A percentile compares a stretch with the other conserved stretches of the same genome.
Evolutionary conservation across 78 protist genomes (phyloP).

Genomic region (Cyanophora paradoxa): DNA sequence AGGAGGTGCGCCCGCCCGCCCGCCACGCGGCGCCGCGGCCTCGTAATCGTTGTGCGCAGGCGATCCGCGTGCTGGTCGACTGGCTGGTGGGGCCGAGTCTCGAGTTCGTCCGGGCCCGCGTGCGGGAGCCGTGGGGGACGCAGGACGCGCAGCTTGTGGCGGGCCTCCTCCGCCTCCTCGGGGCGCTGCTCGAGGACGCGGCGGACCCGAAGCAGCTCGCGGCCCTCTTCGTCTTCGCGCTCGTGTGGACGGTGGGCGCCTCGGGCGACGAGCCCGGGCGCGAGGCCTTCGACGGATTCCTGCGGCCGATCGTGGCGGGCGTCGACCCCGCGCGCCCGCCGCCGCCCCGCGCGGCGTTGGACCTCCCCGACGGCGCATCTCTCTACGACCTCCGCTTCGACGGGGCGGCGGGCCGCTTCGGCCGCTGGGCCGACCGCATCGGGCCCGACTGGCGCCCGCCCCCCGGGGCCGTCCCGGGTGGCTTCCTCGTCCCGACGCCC

Average conservation of each 20-base stretch:
- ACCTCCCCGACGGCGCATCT: background rate
- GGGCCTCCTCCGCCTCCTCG: background rate
- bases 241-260: conserved; percentile 33
- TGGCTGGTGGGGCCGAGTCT: background rate
- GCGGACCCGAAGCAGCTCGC: background rate
- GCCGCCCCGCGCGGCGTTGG: background rate
- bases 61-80: background rate
- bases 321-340: background rate
- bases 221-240: conserved; percentile 11
- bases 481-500: conserved; percentile 29
- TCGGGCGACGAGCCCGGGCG: background rate
- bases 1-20: too few relatives aligned
- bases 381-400: background rate
- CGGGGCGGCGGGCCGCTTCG: background rate
- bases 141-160: background rate
- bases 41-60: too few relatives aligned
- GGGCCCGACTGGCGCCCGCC: background rate
- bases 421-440: background rate
- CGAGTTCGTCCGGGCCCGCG: background rate
- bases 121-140: background rate
- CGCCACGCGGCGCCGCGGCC: too few relatives aligned
- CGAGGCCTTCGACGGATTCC: conserved; percentile 1
- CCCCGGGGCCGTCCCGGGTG: background rate
- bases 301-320: background rate
- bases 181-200: background rate